These are phyloP conservation scores for Phytopythium chamaehyphon DNA, from an alignment of 352 stramenopile species.

Conservation along the genomic window DNA sequence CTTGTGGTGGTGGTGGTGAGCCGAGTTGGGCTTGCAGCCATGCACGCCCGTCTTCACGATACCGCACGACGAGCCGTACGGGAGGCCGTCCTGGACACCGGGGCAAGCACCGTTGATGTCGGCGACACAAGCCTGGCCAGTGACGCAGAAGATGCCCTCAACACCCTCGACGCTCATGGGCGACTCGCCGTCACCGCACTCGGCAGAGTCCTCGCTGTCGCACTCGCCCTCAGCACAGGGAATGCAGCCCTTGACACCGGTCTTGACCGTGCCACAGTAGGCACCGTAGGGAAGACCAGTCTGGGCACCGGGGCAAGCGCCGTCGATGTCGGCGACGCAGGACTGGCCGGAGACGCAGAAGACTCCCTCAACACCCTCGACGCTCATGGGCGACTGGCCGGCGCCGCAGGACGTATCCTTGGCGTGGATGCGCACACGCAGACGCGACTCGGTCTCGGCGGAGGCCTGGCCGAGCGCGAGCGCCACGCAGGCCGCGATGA, in stretches of 20 bases:
- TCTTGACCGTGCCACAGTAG: conserved; percentile 20
- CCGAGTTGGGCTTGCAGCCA: conserved; percentile 37
- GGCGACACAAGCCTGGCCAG: conserved; percentile 7
- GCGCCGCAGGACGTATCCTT: conserved; percentile 7
- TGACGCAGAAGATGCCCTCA: conserved; percentile 14
- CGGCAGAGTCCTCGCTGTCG: not conserved
- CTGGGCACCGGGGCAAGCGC: conserved; percentile 13
- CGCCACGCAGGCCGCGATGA: conserved; percentile 15
- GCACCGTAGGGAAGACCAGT: conserved; percentile 18
- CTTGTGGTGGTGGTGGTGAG: conserved; percentile 12
- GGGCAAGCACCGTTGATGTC: conserved; percentile 10
- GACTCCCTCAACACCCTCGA: conserved; percentile 12
- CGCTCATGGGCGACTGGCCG: conserved; percentile 10
- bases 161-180: conserved; percentile 21
- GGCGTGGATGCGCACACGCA: conserved; percentile 25
- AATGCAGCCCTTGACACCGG: conserved; percentile 25
- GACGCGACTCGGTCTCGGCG: conserved; percentile 18
- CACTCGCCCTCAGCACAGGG: conserved; percentile 6
- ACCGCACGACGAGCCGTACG: conserved; percentile 16
- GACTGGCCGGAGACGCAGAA: conserved; percentile 12
- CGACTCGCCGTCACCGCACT: conserved; percentile 11
- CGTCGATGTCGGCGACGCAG: conserved; percentile 19
- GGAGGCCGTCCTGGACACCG: conserved; percentile 9
- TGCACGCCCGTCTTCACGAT: conserved; percentile 17
- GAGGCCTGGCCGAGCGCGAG: conserved; percentile 18